These are phyloP conservation scores for Trichoderma atroviride DNA, from an alignment of 2,329 filamentous ascomycete species.

Conservation along the genomic window DNA sequence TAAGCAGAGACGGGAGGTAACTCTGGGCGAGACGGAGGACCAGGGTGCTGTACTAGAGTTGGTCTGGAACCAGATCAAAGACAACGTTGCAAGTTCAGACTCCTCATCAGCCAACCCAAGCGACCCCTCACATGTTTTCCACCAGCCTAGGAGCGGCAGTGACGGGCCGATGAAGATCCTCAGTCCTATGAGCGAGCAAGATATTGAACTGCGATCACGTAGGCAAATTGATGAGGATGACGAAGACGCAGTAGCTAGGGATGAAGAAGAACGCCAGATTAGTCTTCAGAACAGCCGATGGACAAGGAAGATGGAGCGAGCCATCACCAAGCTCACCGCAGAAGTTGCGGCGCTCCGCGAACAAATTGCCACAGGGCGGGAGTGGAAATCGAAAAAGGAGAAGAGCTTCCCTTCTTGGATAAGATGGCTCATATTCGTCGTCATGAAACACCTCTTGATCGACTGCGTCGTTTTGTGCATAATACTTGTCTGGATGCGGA, in stretches of 20 bases:
- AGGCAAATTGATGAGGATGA: conserved; percentile 51
- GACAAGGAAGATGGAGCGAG: conserved; percentile 80
- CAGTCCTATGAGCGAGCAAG: conserved; percentile 83
- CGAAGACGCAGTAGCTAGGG: conserved; percentile 44
- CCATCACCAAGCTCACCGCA: conserved; percentile 84
- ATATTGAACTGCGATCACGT: conserved; percentile 62
- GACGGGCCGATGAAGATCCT: conserved; percentile 68
- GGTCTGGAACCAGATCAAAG: conserved; percentile 97
- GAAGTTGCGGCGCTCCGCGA: conserved; percentile 91
- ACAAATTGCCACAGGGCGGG: conserved; percentile 77
- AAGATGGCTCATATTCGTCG: conserved; percentile 68
- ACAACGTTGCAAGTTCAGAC: conserved; percentile 71
- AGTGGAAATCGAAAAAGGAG: conserved; percentile 68
- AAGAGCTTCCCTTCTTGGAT: conserved; percentile 70
- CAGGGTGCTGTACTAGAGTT: conserved; percentile 97
- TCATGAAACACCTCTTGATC: conserved; percentile 72
- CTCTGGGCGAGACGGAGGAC: no score
- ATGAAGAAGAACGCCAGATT: conserved; percentile 32
- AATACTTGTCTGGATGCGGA: conserved; percentile 72
- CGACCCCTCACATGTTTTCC: conserved; percentile 46
- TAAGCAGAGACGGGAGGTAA: conserved; percentile 72
- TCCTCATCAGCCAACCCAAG: conserved; percentile 57
- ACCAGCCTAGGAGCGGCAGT: conserved; percentile 52
- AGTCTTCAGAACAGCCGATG: conserved; percentile 55
- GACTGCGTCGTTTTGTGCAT: conserved; percentile 69